phyloP scores from a whole-genome alignment of 352 stramenopile species.

The Globisporangium rhizosaccharum region DNA sequence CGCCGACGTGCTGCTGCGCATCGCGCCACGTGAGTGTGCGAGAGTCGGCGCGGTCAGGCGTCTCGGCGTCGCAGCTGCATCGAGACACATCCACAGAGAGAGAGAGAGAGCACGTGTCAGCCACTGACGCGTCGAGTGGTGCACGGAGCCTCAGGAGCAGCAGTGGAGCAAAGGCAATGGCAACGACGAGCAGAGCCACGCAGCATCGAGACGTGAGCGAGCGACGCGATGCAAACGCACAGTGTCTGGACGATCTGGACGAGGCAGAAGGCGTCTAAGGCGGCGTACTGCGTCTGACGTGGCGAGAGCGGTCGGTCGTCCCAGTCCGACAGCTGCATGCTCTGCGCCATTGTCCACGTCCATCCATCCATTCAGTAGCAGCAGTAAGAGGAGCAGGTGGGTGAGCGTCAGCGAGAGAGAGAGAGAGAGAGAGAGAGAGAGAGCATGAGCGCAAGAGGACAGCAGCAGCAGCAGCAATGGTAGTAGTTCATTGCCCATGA shows the following conservation, averaged over 20 bases:
- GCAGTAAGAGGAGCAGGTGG: too few relatives aligned
- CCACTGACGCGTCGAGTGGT: too few relatives aligned
- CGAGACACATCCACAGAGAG: too few relatives aligned
- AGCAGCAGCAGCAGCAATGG: background rate
- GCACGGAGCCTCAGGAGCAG: too few relatives aligned
- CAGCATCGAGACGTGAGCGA: too few relatives aligned
- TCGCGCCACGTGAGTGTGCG: conserved; percentile 5
- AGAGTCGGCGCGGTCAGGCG: background rate
- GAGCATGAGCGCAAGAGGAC: background rate
- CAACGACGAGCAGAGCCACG: too few relatives aligned
- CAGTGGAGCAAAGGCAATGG: background rate
- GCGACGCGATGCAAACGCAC: conserved; percentile 16
- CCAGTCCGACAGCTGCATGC: conserved; percentile 74
- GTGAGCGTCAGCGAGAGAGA: background rate
- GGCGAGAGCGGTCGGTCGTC: conserved; percentile 46
- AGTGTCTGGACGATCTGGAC: conserved; percentile 53
- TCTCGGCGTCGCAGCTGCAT: too few relatives aligned
- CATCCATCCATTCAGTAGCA: too few relatives aligned
- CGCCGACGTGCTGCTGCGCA: conserved; percentile 15
- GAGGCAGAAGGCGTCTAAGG: conserved; percentile 58
- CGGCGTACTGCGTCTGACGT: conserved; percentile 49
- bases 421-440: background rate
- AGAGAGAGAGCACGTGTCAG: too few relatives aligned
- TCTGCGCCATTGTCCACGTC: conserved; percentile 6
- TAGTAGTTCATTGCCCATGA: background rate